Conservation (phyloP, 2,329 filamentous ascomycete genomes). For the Neospermospora avenae region DNA sequence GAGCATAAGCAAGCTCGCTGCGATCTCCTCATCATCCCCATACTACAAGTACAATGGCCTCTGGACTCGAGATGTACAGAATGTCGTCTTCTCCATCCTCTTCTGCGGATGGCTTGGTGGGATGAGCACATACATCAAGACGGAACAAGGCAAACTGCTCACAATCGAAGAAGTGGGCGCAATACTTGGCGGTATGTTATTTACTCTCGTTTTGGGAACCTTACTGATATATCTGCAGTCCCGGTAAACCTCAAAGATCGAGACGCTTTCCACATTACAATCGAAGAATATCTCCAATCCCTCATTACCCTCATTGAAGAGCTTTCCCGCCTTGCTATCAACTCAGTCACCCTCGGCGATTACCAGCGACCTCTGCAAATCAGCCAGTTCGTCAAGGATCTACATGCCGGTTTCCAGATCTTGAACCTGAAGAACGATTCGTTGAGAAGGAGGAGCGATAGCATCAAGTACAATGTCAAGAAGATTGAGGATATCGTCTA, state of each 20-base stretch:
- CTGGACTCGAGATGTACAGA: slow-evolving; percentile 83
- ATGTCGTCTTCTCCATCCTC: slow-evolving; percentile 60
- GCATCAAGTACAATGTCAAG: slow-evolving; percentile 96
- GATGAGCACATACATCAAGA: slow-evolving; percentile 51
- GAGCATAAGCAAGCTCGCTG: slow-evolving; percentile 66
- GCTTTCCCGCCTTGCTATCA: slow-evolving; percentile 84
- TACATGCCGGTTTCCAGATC: slow-evolving; percentile 94
- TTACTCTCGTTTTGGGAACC: neutral
- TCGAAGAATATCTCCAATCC: slow-evolving; percentile 93
- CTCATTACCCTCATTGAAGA: slow-evolving; percentile 88
- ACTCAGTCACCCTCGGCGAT: slow-evolving; percentile 89
- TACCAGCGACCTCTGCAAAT: slow-evolving; percentile 83
- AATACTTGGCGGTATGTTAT: slow-evolving; percentile 58
- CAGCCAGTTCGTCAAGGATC: slow-evolving; percentile 87
- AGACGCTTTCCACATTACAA: slow-evolving; percentile 91
- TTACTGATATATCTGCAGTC: slow-evolving; percentile 48
- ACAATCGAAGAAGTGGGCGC: slow-evolving; percentile 85
- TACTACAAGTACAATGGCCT: slow-evolving; percentile 95
- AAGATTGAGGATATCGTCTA: slow-evolving; percentile 98
- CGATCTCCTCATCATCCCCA: slow-evolving; percentile 77
- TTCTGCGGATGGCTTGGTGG: slow-evolving; percentile 76
- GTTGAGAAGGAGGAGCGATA: slow-evolving; percentile 81
- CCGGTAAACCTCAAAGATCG: slow-evolving; percentile 87
- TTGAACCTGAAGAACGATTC: slow-evolving; percentile 97
- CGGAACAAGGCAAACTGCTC: slow-evolving; percentile 63